Base-by-base conservation (phyloP, 2,329 filamentous ascomycete species). In the Byssochlamys sp. region DNA sequence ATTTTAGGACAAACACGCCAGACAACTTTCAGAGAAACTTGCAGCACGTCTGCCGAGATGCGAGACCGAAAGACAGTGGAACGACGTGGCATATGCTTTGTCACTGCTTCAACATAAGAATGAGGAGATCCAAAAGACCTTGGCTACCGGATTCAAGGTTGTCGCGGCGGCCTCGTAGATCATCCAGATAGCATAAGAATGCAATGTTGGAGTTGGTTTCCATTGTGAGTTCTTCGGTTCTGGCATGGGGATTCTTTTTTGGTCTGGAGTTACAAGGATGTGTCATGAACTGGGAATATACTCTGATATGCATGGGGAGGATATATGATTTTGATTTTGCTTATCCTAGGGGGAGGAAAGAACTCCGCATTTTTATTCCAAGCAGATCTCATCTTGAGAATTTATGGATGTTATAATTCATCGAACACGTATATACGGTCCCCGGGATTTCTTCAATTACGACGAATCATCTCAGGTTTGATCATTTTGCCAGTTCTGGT, bases 41-140 rank as follows among this genome's bases (percentile, higher is more conserved):
- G 91, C 94, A 0, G 91, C 91, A 4, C 83, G 94, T 63, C 80
- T 99, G 51, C 80, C 83, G 1, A 83, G 92, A 52, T 96, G 91
- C 68, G 91, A 96, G 70, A 95, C 83, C 53, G 92, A 99, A 76
- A 81, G 91, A 62, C 91, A 97, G 71, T 99, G 94, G 94, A 95
- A 92, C 69, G 94, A 99, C 75, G 91, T 97, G 50, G 90, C 92
- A 0, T 99, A 91, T 77, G 91, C 91, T 2, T 76, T 99, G 59
- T 90, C 90, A 2, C 75, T 96, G 59, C 76, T 99, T 57, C 91
- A 91, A 68, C 94, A 99, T 65, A 78, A 78, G 64, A 76, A 76
- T 56, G 76, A 78, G 62, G 76, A 78, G 4, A 78, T 78, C 55
- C 63, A 70, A 4, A 76, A 75, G 65, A 72, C 69, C 14, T 62